These are phyloP conservation scores for Dioszegia hungarica DNA, from an alignment of 768 basidiomycete species.

Conservation along the genomic window DNA sequence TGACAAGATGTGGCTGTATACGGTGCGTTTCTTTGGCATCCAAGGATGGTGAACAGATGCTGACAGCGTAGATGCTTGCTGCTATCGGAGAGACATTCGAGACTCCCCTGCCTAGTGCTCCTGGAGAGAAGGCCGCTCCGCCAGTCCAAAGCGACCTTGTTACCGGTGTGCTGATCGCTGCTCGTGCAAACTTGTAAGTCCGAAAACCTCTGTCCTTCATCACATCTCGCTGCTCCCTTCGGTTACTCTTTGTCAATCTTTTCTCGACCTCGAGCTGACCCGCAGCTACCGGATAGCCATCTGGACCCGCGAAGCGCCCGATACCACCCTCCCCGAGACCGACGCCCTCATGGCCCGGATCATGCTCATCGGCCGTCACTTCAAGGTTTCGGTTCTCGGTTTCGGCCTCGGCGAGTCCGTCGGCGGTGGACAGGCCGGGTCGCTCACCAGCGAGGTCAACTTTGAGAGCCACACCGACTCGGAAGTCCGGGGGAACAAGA, in stretches of 20 bases:
- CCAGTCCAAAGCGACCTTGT: conserved; percentile 56
- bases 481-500: conserved; percentile 33
- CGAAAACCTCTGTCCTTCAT: no score
- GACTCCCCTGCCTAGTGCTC: conserved; percentile 59
- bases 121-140: conserved; percentile 17
- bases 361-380: conserved; percentile 77
- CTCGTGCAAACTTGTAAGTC: conserved; percentile 60
- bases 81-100: conserved; percentile 99
- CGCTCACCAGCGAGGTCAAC: conserved; percentile 72
- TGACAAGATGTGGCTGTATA: conserved; percentile 98
- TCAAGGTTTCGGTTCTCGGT: conserved; percentile 85
- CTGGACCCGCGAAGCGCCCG: conserved; percentile 87
- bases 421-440: conserved; percentile 64
- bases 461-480: conserved; percentile 76
- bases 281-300: conserved; percentile 95
- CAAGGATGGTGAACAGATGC: neutral
- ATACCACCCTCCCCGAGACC: conserved; percentile 30
- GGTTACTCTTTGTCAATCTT: no score
- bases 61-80: conserved; percentile 77
- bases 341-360: conserved; percentile 70
- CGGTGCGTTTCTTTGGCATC: conserved; percentile 56
- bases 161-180: conserved; percentile 91
- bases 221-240: neutral
- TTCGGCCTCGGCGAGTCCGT: conserved; percentile 62
- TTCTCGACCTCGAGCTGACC: neutral